Percentiles rank a stretch among this genome's conserved stretches.
These are phyloP conservation scores for Zasmidium citrigriseum DNA, from an alignment of 2,329 filamentous ascomycete species.

Conservation along the genomic window DNA sequence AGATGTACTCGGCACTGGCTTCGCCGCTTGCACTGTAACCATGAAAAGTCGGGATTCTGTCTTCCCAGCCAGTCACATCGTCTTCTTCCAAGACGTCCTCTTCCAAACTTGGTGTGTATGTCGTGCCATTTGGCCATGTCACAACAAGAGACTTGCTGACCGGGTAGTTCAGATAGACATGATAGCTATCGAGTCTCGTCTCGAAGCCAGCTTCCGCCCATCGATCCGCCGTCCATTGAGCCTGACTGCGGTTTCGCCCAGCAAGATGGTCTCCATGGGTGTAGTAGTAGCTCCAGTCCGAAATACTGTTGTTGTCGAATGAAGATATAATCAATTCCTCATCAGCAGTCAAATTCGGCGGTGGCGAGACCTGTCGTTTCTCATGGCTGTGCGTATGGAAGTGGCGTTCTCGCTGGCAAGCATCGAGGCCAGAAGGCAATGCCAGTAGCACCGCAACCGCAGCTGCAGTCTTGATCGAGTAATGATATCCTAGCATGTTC, in stretches of 20 bases:
- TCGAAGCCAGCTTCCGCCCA: slow-evolving; percentile 49
- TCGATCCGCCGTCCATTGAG: slow-evolving; percentile 47
- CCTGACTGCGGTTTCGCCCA: slow-evolving; percentile 49
- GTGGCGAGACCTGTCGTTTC: slow-evolving; percentile 12
- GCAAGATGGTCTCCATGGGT: slow-evolving; percentile 51
- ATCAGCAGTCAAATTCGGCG: slow-evolving; percentile 32
- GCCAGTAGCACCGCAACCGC: neutral
- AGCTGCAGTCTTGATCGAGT: neutral
- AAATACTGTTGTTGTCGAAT: slow-evolving; percentile 43
- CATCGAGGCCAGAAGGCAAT: slow-evolving; percentile 7
- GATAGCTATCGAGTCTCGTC: slow-evolving; percentile 38
- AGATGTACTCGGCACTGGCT: slow-evolving; percentile 45
- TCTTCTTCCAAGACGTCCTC: slow-evolving; percentile 29
- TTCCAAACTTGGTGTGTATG: slow-evolving; percentile 60
- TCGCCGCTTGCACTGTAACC: slow-evolving; percentile 50
- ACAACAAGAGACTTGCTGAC: slow-evolving; percentile 44
- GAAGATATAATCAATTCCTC: slow-evolving; percentile 43
- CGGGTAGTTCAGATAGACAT: slow-evolving; percentile 50
- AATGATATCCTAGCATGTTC: neutral
- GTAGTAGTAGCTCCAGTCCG: slow-evolving; percentile 39
- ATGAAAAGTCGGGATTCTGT: slow-evolving; percentile 44
- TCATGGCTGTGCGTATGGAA: slow-evolving; percentile 7
- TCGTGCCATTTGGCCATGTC: slow-evolving; percentile 62
- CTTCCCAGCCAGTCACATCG: slow-evolving; percentile 20
- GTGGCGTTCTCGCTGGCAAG: slow-evolving; percentile 13